These are phyloP conservation scores for Orbilia quercus DNA, from an alignment of 2,329 filamentous ascomycete genomes.

Conservation along the genomic window DNA sequence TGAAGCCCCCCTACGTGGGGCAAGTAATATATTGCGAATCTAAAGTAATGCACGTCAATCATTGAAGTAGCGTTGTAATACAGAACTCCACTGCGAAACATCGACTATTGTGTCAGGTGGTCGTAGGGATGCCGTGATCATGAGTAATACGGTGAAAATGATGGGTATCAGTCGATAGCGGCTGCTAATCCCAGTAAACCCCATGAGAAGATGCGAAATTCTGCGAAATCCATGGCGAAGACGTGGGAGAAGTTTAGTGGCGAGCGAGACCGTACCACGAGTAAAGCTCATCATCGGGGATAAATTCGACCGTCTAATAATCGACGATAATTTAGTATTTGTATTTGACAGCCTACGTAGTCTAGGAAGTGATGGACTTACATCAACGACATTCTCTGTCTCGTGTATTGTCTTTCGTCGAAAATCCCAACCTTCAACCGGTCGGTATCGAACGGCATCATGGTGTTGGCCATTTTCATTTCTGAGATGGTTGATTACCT, in stretches of 20 bases:
- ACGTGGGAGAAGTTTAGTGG: not conserved
- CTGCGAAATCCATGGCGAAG: not conserved
- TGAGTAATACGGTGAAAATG: constrained; percentile 24
- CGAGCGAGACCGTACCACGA: constrained; percentile 8
- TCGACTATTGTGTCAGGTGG: constrained; percentile 9
- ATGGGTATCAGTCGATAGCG: constrained; percentile 9
- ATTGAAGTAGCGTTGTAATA: no score
- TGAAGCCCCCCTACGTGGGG: constrained; percentile 16
- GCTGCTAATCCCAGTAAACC: not conserved
- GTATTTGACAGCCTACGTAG: no score
- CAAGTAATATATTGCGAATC: constrained; percentile 4
- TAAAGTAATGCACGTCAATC: constrained; percentile 15
- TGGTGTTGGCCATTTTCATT: constrained; percentile 54
- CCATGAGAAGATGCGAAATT: not conserved
- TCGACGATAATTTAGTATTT: not conserved
- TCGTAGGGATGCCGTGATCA: constrained; percentile 8
- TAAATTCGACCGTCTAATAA: constrained; percentile 26
- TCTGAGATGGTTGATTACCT: constrained; percentile 48
- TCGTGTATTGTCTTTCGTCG: constrained; percentile 29
- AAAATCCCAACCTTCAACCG: constrained; percentile 55
- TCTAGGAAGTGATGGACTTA: constrained; percentile 5
- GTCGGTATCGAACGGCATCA: constrained; percentile 51
- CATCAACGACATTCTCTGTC: constrained; percentile 38
- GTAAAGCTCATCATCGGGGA: constrained; percentile 42
- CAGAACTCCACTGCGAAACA: constrained; percentile 46